Evolutionary conservation across 371 early-diverging fungal genomes (phyloP).

Genomic region (Apophysomyces variabilis): DNA sequence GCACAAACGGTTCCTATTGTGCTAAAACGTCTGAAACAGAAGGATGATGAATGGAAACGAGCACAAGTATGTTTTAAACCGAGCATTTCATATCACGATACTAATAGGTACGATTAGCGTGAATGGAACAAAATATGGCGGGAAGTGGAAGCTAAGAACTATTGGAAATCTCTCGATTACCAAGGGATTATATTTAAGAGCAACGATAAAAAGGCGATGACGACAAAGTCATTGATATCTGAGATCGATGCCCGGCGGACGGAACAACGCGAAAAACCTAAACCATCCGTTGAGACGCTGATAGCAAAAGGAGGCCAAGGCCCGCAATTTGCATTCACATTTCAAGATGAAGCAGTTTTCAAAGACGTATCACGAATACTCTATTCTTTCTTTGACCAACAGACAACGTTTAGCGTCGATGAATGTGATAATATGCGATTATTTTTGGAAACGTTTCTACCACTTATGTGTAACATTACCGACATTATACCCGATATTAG

Average conservation of each 20-base stretch:
- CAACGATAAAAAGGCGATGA: constrained; percentile 81
- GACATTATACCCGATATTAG: neutral
- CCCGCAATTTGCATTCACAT: constrained; percentile 65
- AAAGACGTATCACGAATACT: constrained; percentile 69
- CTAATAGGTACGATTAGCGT: constrained; percentile 48
- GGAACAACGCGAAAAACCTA: neutral
- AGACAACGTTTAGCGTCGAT: constrained; percentile 49
- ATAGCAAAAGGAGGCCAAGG: constrained; percentile 34
- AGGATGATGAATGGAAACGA: constrained; percentile 96
- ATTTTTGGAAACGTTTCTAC: constrained; percentile 77
- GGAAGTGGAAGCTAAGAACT: constrained; percentile 91
- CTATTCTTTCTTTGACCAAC: constrained; percentile 59
- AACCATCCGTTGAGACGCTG: constrained; percentile 1
- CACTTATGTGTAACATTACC: constrained; percentile 70
- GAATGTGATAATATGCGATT: constrained; percentile 75
- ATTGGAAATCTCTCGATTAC: constrained; percentile 96
- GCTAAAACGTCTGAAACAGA: constrained; percentile 94
- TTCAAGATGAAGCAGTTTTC: constrained; percentile 67
- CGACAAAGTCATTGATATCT: constrained; percentile 72
- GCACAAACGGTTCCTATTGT: constrained; percentile 95
- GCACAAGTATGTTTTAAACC: constrained; percentile 33
- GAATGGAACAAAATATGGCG: constrained; percentile 98
- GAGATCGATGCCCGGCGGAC: constrained; percentile 76
- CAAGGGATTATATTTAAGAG: constrained; percentile 89
- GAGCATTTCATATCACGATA: too few species aligned